These are phyloP conservation scores for Ustilago cynodontis DNA, from an alignment of 1,284 basidiomycete species.

Conservation along the genomic window DNA sequence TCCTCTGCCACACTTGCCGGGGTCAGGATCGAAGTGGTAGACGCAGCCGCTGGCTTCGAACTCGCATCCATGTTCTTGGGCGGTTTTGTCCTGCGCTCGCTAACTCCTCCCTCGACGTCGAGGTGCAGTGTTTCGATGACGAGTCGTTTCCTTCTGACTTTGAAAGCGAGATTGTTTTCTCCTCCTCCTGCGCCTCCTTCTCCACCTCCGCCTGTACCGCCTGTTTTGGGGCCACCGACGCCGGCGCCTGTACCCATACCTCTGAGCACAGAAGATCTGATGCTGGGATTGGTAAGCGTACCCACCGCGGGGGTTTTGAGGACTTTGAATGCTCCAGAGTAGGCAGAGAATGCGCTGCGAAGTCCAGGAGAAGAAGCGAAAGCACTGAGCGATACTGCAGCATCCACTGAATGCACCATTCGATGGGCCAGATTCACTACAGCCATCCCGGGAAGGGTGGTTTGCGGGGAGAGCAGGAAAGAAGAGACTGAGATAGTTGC, in stretches of 20 bases:
- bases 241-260: constrained; percentile 60
- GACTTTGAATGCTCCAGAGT: constrained; percentile 61
- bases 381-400: constrained; percentile 53
- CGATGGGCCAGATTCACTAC: constrained; percentile 40
- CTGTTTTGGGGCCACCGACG: neutral
- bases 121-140: constrained; percentile 92
- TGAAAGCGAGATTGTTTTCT: constrained; percentile 94
- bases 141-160: constrained; percentile 86
- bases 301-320: constrained; percentile 59
- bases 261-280: constrained; percentile 57
- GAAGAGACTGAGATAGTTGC: constrained; percentile 52
- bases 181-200: constrained; percentile 74
- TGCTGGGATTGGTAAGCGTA: constrained; percentile 54
- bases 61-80: constrained; percentile 21
- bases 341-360: constrained; percentile 46
- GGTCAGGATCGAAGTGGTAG: neutral
- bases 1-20: neutral
- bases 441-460: neutral
- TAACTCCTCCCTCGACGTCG: constrained; percentile 89
- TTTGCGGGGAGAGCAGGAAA: constrained; percentile 20
- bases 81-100: constrained; percentile 75
- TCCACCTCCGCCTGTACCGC: constrained; percentile 32
- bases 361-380: constrained; percentile 55
- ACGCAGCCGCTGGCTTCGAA: neutral
- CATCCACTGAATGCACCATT: constrained; percentile 50